These are phyloP conservation scores for Lodderomyces orthopsilosis DNA, from an alignment of 1,139 yeast genomes.

Conservation along the genomic window DNA sequence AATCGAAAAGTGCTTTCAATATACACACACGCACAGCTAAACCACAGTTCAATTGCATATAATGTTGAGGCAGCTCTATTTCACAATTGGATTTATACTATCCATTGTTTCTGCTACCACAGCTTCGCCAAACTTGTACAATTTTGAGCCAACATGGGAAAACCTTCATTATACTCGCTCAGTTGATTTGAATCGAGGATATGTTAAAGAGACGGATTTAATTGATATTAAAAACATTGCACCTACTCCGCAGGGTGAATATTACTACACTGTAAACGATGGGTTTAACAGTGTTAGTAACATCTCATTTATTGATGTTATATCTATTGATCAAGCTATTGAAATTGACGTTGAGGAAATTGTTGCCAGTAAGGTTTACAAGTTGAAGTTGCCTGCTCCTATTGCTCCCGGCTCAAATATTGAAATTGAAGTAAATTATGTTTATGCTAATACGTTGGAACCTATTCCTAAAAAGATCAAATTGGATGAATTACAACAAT, in stretches of 20 bases:
- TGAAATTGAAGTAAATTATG: constrained; percentile 51
- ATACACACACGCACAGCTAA: too few species aligned
- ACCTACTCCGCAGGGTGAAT: constrained; percentile 50
- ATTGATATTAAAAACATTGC: constrained; percentile 62
- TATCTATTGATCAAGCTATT: constrained; percentile 22
- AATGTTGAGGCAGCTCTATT: constrained; percentile 11
- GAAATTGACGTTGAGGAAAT: constrained; percentile 30
- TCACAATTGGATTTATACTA: constrained; percentile 9
- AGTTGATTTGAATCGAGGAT: constrained; percentile 66
- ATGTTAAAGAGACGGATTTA: constrained; percentile 59
- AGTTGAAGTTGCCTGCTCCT: constrained; percentile 59
- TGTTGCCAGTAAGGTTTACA: constrained; percentile 32
- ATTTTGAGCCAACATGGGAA: constrained; percentile 34
- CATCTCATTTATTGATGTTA: constrained; percentile 47
- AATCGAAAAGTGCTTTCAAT: too few species aligned
- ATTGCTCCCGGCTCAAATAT: constrained; percentile 60
- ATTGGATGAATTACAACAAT: constrained; percentile 61
- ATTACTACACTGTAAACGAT: constrained; percentile 53
- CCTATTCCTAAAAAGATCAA: constrained; percentile 67
- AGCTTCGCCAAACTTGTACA: constrained; percentile 6
- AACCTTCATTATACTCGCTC: constrained; percentile 45
- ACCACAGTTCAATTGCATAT: too few species aligned
- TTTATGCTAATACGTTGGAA: constrained; percentile 45
- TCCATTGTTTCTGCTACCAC: constrained; percentile 8
- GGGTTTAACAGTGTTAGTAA: constrained; percentile 41